phyloP scores from a whole-genome alignment of 495 filamentous ascomycete species.

The Penicillium ochrochloron region DNA sequence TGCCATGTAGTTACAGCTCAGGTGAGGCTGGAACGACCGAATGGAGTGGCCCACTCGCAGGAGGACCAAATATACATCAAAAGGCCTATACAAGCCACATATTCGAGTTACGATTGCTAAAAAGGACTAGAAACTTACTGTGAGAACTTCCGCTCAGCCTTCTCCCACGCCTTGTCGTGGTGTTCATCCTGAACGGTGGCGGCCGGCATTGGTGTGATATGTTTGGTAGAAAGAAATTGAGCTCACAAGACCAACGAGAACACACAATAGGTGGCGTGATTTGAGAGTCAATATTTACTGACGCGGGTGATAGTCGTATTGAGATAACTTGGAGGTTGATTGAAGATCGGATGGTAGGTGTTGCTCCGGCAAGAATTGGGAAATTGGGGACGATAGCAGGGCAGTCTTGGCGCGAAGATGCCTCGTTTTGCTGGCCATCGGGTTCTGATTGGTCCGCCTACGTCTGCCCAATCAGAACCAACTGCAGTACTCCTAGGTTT shows the following conservation, averaged over 20 bases:
- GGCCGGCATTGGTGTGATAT: slow-evolving; percentile 20
- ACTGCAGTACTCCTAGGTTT: too few species aligned
- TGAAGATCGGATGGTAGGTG: slow-evolving; percentile 26
- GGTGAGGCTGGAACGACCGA: neutral
- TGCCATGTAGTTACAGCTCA: neutral
- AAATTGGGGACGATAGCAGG: slow-evolving; percentile 26
- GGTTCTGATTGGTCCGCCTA: neutral
- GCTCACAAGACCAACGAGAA: neutral
- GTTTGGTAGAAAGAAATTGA: neutral
- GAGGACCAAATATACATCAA: neutral
- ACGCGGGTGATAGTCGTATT: slow-evolving; percentile 11
- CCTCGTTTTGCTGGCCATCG: neutral
- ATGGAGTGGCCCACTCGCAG: neutral
- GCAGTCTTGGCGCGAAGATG: slow-evolving; percentile 40
- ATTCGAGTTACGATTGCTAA: neutral
- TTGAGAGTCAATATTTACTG: neutral
- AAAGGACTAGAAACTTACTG: slow-evolving; percentile 37
- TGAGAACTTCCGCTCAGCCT: slow-evolving; percentile 45
- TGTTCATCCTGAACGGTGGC: slow-evolving; percentile 24
- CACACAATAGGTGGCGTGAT: neutral
- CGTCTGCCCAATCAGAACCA: neutral
- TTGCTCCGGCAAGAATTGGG: slow-evolving; percentile 30
- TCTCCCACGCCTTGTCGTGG: slow-evolving; percentile 42
- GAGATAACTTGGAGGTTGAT: slow-evolving; percentile 27
- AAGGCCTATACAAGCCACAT: neutral